These are phyloP conservation scores for Pulveroboletus ravenelii DNA, from an alignment of 768 basidiomycete genomes.

Conservation along the genomic window DNA sequence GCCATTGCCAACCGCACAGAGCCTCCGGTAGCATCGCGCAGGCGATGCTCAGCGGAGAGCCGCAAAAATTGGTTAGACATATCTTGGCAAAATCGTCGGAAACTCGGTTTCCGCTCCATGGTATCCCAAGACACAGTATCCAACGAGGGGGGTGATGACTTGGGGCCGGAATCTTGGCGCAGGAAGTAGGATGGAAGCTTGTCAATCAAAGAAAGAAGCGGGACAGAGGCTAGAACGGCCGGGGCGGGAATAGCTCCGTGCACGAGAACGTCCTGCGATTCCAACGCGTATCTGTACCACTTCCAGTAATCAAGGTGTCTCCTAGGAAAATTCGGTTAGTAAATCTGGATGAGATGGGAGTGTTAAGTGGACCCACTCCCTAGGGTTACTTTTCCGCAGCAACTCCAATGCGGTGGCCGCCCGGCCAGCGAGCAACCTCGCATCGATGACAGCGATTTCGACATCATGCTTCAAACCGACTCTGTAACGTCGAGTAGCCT, in stretches of 20 bases:
- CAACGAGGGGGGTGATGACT: slow-evolving; percentile 30
- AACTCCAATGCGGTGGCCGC: slow-evolving; percentile 65
- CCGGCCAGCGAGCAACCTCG: slow-evolving; percentile 49
- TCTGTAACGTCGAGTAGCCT: slow-evolving; percentile 72
- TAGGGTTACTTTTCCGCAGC: slow-evolving; percentile 45
- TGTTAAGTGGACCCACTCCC: slow-evolving; percentile 44
- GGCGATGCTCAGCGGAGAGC: slow-evolving; percentile 48
- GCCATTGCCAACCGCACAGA: slow-evolving; percentile 64
- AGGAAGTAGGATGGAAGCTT: slow-evolving; percentile 72
- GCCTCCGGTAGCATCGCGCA: slow-evolving; percentile 62
- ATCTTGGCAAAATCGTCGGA: slow-evolving; percentile 65
- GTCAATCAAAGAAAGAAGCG: slow-evolving; percentile 57
- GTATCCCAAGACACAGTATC: slow-evolving; percentile 51
- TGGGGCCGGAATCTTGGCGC: slow-evolving; percentile 30
- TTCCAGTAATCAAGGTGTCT: slow-evolving; percentile 64
- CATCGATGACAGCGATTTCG: slow-evolving; percentile 77
- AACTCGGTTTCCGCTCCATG: slow-evolving; percentile 54
- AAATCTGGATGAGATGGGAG: background rate
- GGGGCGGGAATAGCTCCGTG: slow-evolving; percentile 61
- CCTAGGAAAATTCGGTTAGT: slow-evolving; percentile 29
- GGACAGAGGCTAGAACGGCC: slow-evolving; percentile 67
- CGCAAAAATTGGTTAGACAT: slow-evolving; percentile 60
- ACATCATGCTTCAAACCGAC: slow-evolving; percentile 68
- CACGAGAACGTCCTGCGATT: slow-evolving; percentile 73
- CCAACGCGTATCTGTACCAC: slow-evolving; percentile 71